Evolutionary conservation across 306 rosid species (phyloP).

Genomic region (Alnus glutinosa): DNA sequence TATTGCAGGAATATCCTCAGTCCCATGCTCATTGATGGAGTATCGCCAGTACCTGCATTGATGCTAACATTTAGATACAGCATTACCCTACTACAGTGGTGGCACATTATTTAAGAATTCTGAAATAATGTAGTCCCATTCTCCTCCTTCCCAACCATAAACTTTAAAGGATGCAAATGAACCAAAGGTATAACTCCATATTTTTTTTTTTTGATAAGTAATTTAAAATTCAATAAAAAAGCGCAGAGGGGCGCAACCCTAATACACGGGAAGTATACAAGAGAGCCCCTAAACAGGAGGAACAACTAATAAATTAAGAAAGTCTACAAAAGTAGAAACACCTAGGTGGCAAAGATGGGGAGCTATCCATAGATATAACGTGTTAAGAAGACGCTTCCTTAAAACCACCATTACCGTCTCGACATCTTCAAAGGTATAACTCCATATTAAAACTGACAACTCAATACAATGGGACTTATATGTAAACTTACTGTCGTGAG

Average conservation of each 20-base stretch:
- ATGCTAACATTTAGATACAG: conserved; percentile 15
- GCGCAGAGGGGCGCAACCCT: too few species aligned
- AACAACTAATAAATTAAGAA: too few species aligned
- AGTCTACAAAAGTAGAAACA: too few species aligned
- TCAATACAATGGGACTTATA: too few species aligned
- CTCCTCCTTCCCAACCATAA: background rate
- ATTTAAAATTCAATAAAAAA: too few species aligned
- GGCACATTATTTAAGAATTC: background rate
- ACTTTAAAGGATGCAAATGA: background rate
- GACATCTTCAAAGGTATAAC: conserved; percentile 5
- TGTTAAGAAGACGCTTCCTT: too few species aligned
- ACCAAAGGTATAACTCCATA: conserved; percentile 4
- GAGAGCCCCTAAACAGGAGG: too few species aligned
- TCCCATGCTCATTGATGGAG: conserved; percentile 91
- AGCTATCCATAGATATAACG: too few species aligned
- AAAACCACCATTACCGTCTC: too few species aligned
- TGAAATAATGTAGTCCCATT: background rate
- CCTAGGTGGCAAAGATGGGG: too few species aligned
- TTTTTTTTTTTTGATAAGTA: too few species aligned
- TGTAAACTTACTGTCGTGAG: conserved; percentile 66
- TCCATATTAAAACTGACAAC: conserved; percentile 1
- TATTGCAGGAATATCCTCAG: conserved; percentile 90
- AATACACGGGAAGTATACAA: too few species aligned
- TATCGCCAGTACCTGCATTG: conserved; percentile 83
- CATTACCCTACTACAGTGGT: background rate